phyloP scores from a whole-genome alignment of 83 land plant genomes.

The Diphasiastrum complanatum region DNA sequence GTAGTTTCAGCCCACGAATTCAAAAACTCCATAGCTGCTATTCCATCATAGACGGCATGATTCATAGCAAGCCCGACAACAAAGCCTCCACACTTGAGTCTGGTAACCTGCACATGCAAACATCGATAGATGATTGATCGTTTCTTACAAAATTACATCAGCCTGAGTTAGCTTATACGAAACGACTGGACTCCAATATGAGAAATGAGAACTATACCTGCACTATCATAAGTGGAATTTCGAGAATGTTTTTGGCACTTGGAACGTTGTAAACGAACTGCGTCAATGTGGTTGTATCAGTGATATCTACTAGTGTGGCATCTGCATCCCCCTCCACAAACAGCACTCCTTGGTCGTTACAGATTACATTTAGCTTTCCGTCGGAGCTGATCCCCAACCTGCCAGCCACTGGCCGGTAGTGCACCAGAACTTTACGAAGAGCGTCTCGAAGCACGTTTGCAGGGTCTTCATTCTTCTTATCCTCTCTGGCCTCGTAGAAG shows the following conservation, averaged over 20 bases:
- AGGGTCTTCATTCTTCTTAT: slow-evolving; percentile 41
- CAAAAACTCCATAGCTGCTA: slow-evolving; percentile 84
- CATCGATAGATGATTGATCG: not conserved
- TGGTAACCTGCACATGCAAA: slow-evolving; percentile 57
- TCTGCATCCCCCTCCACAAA: slow-evolving; percentile 78
- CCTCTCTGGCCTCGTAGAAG: slow-evolving; percentile 45
- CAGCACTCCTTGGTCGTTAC: slow-evolving; percentile 67
- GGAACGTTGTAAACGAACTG: slow-evolving; percentile 75
- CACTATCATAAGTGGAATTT: slow-evolving; percentile 68
- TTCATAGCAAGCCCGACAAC: slow-evolving; percentile 72
- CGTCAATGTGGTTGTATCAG: slow-evolving; percentile 51
- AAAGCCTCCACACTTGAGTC: slow-evolving; percentile 90
- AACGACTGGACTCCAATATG: not conserved
- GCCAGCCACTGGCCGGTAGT: slow-evolving; percentile 78
- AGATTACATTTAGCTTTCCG: slow-evolving; percentile 67
- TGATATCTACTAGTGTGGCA: slow-evolving; percentile 47
- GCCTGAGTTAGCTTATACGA: not conserved
- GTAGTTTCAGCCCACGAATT: slow-evolving; percentile 78
- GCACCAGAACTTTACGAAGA: slow-evolving; percentile 54
- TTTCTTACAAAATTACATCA: not conserved
- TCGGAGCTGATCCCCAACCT: slow-evolving; percentile 69
- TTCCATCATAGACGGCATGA: slow-evolving; percentile 90
- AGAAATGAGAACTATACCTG: slow-evolving; percentile 42
- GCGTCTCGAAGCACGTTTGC: slow-evolving; percentile 44
- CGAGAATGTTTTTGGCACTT: slow-evolving; percentile 58